phyloP scores from a whole-genome alignment of 345 rosid genomes.

The Hibiscus mutabilis region DNA sequence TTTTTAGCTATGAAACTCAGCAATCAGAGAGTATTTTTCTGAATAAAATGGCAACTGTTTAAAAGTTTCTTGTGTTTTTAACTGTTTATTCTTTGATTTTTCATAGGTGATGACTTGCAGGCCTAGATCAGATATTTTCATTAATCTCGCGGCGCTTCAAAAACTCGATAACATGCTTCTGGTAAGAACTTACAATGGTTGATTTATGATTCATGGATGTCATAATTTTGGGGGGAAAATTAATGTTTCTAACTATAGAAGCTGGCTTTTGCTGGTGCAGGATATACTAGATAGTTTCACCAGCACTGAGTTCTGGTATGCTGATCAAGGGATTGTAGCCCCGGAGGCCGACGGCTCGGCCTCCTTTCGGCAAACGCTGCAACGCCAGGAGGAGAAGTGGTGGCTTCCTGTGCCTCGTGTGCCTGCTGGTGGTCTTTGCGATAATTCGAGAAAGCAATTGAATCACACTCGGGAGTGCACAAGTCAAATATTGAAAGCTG shows the following conservation, averaged over 20 bases:
- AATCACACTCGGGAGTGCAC: constrained; percentile 69
- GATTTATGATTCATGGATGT: constrained; percentile 1
- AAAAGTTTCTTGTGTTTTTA: not conserved
- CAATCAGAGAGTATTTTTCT: not conserved
- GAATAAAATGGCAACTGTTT: not conserved
- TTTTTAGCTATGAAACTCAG: not conserved
- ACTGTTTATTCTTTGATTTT: not conserved
- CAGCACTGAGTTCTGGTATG: constrained; percentile 83
- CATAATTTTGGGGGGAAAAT: not conserved
- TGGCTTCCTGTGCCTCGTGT: constrained; percentile 98
- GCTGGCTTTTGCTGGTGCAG: constrained; percentile 28
- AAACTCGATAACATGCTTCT: constrained; percentile 92
- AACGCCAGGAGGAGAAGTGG: constrained; percentile 97
- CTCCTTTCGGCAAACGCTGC: constrained; percentile 67
- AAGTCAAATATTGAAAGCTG: constrained; percentile 88
- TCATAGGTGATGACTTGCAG: constrained; percentile 86
- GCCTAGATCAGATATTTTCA: constrained; percentile 80
- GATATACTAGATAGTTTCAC: constrained; percentile 71
- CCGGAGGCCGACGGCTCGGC: constrained; percentile 78
- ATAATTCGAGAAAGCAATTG: constrained; percentile 69
- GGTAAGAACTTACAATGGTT: constrained; percentile 38
- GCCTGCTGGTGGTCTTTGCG: constrained; percentile 70
- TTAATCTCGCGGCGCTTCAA: constrained; percentile 84
- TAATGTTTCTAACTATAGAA: not conserved
- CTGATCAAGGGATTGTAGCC: constrained; percentile 85